A percentile compares a stretch with the other conserved stretches of the same genome.
These are phyloP conservation scores for Candida railenensis DNA, from an alignment of 805 yeast genomes.

Conservation along the genomic window DNA sequence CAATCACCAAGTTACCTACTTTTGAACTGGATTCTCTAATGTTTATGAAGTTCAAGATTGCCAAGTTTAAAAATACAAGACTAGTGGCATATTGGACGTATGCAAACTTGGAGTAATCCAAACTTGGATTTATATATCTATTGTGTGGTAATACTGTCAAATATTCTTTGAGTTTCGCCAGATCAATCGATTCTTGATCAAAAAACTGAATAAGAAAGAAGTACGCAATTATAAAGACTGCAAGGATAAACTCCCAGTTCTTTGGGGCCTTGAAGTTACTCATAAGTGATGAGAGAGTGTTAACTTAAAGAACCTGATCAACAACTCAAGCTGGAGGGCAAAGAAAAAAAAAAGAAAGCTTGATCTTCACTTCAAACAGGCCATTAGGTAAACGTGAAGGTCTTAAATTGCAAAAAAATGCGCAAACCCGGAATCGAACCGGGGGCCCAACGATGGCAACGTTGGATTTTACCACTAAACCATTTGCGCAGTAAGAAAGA, in stretches of 20 bases:
- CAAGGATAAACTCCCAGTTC: slow-evolving; percentile 26
- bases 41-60: slow-evolving; percentile 43
- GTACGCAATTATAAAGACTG: slow-evolving; percentile 18
- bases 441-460: slow-evolving; percentile 10
- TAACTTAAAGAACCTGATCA: no score
- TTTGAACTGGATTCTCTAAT: slow-evolving; percentile 34
- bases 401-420: slow-evolving; percentile 9
- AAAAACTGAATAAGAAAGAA: slow-evolving; percentile 16
- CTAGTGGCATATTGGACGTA: slow-evolving; percentile 64
- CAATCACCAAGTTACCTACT: slow-evolving; percentile 46
- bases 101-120: slow-evolving; percentile 33
- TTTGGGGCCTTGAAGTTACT: slow-evolving; percentile 1
- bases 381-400: no score
- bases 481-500: slow-evolving; percentile 13
- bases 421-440: slow-evolving; percentile 8
- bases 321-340: no score
- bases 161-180: slow-evolving; percentile 9
- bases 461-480: slow-evolving; percentile 19
- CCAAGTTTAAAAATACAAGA: slow-evolving; percentile 48
- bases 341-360: no score
- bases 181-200: slow-evolving; percentile 17
- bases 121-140: neutral
- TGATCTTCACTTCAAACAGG: no score
- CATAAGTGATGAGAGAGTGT: no score
- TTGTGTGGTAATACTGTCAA: slow-evolving; percentile 5